Base-by-base conservation (phyloP, 352 stramenopile genomes). In the Phytophthora hibernalis region DNA sequence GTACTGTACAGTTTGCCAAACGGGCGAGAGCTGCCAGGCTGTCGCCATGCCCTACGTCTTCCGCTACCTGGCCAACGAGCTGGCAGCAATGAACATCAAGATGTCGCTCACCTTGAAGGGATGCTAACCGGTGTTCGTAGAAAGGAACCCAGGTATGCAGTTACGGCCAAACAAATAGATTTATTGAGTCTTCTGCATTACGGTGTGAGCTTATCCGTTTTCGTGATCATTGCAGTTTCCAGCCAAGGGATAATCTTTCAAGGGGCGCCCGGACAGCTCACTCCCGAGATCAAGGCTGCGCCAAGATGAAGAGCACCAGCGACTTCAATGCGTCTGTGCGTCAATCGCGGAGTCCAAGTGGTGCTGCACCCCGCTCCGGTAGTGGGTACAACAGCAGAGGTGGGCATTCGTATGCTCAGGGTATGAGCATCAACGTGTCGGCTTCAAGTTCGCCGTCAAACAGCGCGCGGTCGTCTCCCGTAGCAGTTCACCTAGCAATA, bases 81-180 rank as follows among this genome's bases (percentile, higher is more conserved):
- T 99, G 21, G 98, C 97, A 20, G 98, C 91, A 40, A 99, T 99
- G 98, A 99, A 99, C 78, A 99, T 99, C 73, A 99, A 99, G 82
- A 92, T 99, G 77, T 98, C 92, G 52, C 85, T 99, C 65, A 91
- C 74, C 20, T 63, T 96, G 55, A 96, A 94, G 74, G 83, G 80
- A 60, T 79, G 72, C 43, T 79, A 69, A 77, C 16, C 5, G 18
- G 65, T 57, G 48, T 13, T 35, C 43, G 26, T 58, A 63, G 5
- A n/a, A 42, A 15, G 18, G 40, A 62, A 60, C 37, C 43, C 57
- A 67, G 57, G 64, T 61, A 65, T 70, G 64, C 65, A 15, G 47
- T 63, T 68, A 54, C 22, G 24, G 30, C 49, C 38, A 57, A 65
- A 60, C 58, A 77, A 76, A 79, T 74, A 77, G 68, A 76, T 71